Evolutionary conservation across 2,329 filamentous ascomycete species (phyloP).

Genomic region (Trichoderma sp.): DNA sequence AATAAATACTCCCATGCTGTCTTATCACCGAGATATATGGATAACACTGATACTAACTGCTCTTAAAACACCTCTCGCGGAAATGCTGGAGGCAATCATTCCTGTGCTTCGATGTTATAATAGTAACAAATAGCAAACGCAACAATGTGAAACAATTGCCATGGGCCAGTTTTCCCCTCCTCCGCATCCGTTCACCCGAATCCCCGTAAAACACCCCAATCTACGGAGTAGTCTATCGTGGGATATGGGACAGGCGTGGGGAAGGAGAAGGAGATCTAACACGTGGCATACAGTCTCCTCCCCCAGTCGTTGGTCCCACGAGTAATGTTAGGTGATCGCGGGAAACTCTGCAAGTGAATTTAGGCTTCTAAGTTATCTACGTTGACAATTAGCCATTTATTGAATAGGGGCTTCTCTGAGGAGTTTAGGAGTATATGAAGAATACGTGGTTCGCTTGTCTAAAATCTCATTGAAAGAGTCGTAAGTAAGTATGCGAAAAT

Average conservation of each 20-base stretch:
- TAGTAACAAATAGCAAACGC: background rate
- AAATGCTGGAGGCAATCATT: background rate
- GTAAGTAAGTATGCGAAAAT: background rate
- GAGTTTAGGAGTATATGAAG: too few relatives aligned
- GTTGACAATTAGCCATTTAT: background rate
- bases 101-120: background rate
- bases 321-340: background rate
- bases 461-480: background rate
- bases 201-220: background rate
- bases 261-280: background rate
- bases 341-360: background rate
- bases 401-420: too few relatives aligned
- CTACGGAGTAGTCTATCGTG: background rate
- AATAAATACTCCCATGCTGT: background rate
- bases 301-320: background rate
- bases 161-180: background rate
- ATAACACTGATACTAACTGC: accelerated
- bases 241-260: background rate
- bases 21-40: background rate
- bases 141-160: background rate
- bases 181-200: background rate
- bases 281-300: background rate
- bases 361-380: background rate
- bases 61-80: background rate
- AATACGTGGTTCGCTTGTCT: background rate